These are phyloP conservation scores for Marchantia paleacea DNA, from an alignment of 225 moss, liverwort and hornwort species.

Conservation along the genomic window DNA sequence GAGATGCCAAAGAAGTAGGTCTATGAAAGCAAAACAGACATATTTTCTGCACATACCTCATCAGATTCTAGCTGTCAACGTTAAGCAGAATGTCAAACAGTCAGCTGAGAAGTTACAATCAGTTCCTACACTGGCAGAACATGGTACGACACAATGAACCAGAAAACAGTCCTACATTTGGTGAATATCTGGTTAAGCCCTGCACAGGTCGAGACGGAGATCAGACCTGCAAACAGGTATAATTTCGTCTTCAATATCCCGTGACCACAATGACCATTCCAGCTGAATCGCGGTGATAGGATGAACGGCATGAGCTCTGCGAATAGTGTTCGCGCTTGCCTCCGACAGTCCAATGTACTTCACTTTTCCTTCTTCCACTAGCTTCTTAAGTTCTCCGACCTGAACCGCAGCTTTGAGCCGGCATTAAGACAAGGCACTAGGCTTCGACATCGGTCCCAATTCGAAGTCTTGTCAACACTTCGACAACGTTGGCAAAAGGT, in stretches of 20 bases:
- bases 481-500: background rate
- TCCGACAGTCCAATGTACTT: constrained; percentile 43
- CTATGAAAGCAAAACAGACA: too few relatives aligned
- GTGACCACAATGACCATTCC: constrained; percentile 37
- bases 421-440: background rate
- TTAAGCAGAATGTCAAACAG: too few relatives aligned
- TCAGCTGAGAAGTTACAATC: too few relatives aligned
- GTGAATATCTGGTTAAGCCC: background rate
- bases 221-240: constrained; percentile 27
- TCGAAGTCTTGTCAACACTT: background rate
- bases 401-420: background rate
- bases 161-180: background rate
- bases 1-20: too few relatives aligned
- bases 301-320: constrained; percentile 38
- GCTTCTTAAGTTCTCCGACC: constrained; percentile 36
- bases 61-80: too few relatives aligned
- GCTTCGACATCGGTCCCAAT: background rate
- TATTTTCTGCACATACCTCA: too few relatives aligned
- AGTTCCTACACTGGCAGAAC: too few relatives aligned
- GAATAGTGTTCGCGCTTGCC: constrained; percentile 22
- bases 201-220: background rate
- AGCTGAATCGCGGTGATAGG: constrained; percentile 39
- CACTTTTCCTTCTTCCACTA: constrained; percentile 39
- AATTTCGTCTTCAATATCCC: constrained; percentile 31
- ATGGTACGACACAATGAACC: background rate